Evolutionary conservation across 345 rosid genomes (phyloP).

Genomic region (Corchorus capsularis): DNA sequence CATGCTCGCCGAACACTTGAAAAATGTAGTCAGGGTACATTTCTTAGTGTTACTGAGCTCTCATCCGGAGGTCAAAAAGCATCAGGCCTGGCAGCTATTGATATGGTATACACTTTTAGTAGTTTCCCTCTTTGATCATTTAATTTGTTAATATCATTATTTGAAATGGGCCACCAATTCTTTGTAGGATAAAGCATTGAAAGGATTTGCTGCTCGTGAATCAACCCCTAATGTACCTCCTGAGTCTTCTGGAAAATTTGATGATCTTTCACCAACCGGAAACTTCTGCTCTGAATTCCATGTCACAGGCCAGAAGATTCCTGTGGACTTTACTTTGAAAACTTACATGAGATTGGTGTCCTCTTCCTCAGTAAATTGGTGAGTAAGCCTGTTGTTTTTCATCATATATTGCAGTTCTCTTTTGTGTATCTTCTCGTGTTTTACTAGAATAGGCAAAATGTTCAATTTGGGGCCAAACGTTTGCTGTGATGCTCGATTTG

Average conservation of each 20-base stretch:
- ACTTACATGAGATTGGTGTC: slow-evolving; percentile 61
- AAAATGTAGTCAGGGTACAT: slow-evolving; percentile 61
- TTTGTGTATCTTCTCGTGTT: not conserved
- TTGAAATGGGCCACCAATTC: slow-evolving; percentile 20
- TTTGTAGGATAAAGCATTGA: slow-evolving; percentile 77
- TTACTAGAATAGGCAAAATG: no score
- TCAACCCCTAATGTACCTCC: slow-evolving; percentile 34
- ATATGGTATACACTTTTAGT: slow-evolving; percentile 66
- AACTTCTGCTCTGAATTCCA: slow-evolving; percentile 54
- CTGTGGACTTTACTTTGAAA: slow-evolving; percentile 89
- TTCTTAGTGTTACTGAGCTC: slow-evolving; percentile 83
- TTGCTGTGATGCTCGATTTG: no score
- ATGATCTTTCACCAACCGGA: slow-evolving; percentile 38
- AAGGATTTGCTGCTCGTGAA: slow-evolving; percentile 69
- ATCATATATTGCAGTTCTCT: not conserved
- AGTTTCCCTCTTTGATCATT: slow-evolving; percentile 17
- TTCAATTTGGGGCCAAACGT: no score
- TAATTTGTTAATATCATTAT: not conserved
- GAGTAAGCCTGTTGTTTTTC: slow-evolving; percentile 29
- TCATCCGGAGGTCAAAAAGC: slow-evolving; percentile 61
- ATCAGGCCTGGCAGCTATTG: slow-evolving; percentile 50
- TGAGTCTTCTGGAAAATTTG: slow-evolving; percentile 43
- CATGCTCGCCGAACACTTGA: slow-evolving; percentile 45
- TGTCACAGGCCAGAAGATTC: slow-evolving; percentile 60
- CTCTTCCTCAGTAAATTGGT: slow-evolving; percentile 72